A percentile compares a stretch with the other conserved stretches of the same genome.
phyloP scores from a whole-genome alignment of 2,329 filamentous ascomycete species.

The Aspergillus neoniger region DNA sequence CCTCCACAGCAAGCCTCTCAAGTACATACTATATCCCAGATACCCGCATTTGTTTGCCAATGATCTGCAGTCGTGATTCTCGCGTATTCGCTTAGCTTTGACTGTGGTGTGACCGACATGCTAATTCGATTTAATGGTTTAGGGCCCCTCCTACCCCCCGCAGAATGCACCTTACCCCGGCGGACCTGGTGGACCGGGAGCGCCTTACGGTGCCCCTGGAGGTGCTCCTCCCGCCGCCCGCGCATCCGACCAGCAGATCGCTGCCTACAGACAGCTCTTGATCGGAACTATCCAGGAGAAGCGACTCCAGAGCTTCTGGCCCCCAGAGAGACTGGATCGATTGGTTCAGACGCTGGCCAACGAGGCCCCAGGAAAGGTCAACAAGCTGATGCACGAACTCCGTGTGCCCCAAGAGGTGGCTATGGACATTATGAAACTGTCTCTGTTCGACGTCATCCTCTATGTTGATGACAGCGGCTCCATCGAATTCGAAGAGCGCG shows the following conservation, averaged over 20 bases:
- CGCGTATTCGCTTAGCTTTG: neutral
- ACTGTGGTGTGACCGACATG: neutral
- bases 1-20: conserved; percentile 36
- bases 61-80: conserved; percentile 9
- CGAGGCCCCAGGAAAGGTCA: conserved; percentile 49
- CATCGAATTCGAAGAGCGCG: conserved; percentile 68
- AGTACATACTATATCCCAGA: conserved; percentile 33
- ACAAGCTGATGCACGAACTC: conserved; percentile 59
- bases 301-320: conserved; percentile 60
- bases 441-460: conserved; percentile 63
- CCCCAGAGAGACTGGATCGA: conserved; percentile 50
- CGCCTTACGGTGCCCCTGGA: conserved; percentile 34
- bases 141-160: conserved; percentile 31
- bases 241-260: conserved; percentile 53
- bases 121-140: neutral
- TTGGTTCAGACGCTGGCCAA: conserved; percentile 36
- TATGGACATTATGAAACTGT: conserved; percentile 63
- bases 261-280: conserved; percentile 59
- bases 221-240: conserved; percentile 36
- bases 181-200: conserved; percentile 26
- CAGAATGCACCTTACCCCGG: conserved; percentile 37
- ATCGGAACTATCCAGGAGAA: conserved; percentile 62
- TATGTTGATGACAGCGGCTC: conserved; percentile 71
- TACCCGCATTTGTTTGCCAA: conserved; percentile 5
- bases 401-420: conserved; percentile 61